Conservation (phyloP, 2,329 filamentous ascomycete genomes). For the Sporothrix mexicana region DNA sequence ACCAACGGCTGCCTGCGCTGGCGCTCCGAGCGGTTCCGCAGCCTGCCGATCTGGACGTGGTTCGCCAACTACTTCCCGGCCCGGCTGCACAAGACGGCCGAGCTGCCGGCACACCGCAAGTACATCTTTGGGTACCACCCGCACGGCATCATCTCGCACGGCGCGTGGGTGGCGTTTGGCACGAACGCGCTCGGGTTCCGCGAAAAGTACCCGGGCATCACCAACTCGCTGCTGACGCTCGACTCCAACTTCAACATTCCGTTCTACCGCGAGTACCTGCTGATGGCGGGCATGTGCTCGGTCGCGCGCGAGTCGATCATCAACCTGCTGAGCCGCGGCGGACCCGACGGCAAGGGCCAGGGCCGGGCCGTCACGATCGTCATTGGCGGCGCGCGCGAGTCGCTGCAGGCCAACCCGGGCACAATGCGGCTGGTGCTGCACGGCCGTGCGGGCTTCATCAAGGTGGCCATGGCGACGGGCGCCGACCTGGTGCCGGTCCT, state of each 20-base stretch:
- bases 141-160: constrained; percentile 92
- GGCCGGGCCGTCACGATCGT: constrained; percentile 97
- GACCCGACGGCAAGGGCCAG: constrained; percentile 79
- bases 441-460: constrained; percentile 89
- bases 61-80: constrained; percentile 95
- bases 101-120: constrained; percentile 79
- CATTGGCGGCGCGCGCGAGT: constrained; percentile 89
- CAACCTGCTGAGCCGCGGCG: constrained; percentile 82
- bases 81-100: constrained; percentile 80
- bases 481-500: constrained; percentile 92
- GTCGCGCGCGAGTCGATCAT: constrained; percentile 92
- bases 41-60: constrained; percentile 78
- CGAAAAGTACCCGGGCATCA: constrained; percentile 90
- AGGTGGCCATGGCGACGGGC: constrained; percentile 88
- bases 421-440: constrained; percentile 78
- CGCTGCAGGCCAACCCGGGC: constrained; percentile 83
- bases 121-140: constrained; percentile 98
- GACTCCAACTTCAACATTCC: constrained; percentile 95
- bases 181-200: constrained; percentile 89
- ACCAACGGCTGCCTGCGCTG: constrained; percentile 76
- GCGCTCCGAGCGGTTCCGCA: constrained; percentile 76
- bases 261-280: constrained; percentile 91
- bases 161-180: constrained; percentile 89
- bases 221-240: constrained; percentile 90
- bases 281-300: constrained; percentile 83